Evolutionary conservation across 2,329 filamentous ascomycete genomes (phyloP).

Genomic region (Emmonsiellopsis sp.): DNA sequence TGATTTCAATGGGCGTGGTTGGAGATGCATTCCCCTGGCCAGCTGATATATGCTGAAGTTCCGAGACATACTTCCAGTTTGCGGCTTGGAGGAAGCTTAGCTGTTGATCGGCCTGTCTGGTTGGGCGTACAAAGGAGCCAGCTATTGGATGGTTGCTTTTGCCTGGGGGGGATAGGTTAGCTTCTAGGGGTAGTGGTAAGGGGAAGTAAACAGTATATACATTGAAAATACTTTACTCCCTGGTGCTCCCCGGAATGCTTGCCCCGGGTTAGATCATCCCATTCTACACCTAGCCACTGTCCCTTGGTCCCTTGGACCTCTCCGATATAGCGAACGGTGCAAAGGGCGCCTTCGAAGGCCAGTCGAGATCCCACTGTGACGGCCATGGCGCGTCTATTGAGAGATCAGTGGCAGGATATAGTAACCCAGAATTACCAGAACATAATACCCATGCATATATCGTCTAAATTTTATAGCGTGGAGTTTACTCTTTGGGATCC

Average conservation of each 20-base stretch:
- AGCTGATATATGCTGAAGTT: slow-evolving; percentile 21
- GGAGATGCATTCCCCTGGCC: slow-evolving; percentile 1
- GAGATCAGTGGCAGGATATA: slow-evolving; percentile 16
- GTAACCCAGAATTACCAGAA: slow-evolving; percentile 5
- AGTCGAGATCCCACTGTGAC: slow-evolving; percentile 61
- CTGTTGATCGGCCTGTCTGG: slow-evolving; percentile 56
- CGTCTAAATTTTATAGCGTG: not conserved
- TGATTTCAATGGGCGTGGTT: slow-evolving; percentile 55
- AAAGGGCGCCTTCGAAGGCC: slow-evolving; percentile 66
- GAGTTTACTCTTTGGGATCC: not conserved
- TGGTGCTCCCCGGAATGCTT: slow-evolving; percentile 85
- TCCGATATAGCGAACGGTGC: slow-evolving; percentile 79
- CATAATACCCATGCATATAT: not conserved
- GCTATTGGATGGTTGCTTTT: slow-evolving; percentile 55
- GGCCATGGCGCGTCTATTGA: not conserved
- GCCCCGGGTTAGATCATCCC: slow-evolving; percentile 77
- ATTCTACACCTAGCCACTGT: slow-evolving; percentile 89
- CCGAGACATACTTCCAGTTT: slow-evolving; percentile 70
- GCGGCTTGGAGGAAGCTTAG: slow-evolving; percentile 72
- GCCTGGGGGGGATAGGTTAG: slow-evolving; percentile 32
- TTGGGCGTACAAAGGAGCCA: slow-evolving; percentile 79
- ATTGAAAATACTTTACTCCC: slow-evolving; percentile 71
- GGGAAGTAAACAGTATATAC: slow-evolving; percentile 37
- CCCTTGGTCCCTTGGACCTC: slow-evolving; percentile 65
- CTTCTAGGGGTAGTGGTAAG: not conserved